A percentile compares a stretch with the other conserved stretches of the same genome.
Conservation (phyloP, 148 eudicot species). For the Simmondsia chinensis region DNA sequence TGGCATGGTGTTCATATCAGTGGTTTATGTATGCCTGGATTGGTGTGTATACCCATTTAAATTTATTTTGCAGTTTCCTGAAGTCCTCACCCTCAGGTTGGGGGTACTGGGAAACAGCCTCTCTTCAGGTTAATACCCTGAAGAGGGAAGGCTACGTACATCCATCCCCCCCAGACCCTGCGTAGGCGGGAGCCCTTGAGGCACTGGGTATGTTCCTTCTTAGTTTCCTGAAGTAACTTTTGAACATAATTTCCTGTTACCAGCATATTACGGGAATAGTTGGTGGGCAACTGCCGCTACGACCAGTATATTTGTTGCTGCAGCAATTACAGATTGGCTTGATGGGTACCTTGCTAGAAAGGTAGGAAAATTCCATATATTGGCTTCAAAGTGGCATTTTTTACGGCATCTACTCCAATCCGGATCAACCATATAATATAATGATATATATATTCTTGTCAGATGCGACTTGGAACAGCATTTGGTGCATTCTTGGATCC, state of each 20-base stretch:
- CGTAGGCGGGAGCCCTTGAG: no score
- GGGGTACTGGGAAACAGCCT: no score
- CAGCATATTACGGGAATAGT: constrained; percentile 72
- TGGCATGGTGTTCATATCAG: background rate
- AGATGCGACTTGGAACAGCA: constrained; percentile 80
- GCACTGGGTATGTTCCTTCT: background rate
- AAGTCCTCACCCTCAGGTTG: no score
- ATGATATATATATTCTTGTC: no score
- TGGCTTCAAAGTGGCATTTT: no score
- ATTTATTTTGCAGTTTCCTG: background rate
- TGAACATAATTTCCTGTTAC: constrained; percentile 8
- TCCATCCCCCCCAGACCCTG: no score
- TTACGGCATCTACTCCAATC: no score
- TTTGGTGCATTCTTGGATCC: constrained; percentile 99
- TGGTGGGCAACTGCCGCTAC: constrained; percentile 87
- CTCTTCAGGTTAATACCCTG: no score
- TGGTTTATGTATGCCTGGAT: background rate
- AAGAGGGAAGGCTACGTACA: no score
- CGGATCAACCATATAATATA: no score
- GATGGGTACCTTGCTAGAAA: constrained; percentile 96
- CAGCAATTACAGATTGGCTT: constrained; percentile 98
- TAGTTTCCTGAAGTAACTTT: constrained; percentile 10
- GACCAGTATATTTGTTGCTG: constrained; percentile 73
- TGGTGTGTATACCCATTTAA: background rate
- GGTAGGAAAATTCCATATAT: no score